A percentile compares a stretch with the other conserved stretches of the same genome.
phyloP scores from a whole-genome alignment of 495 filamentous ascomycete species.

The Collariella sp. region DNA sequence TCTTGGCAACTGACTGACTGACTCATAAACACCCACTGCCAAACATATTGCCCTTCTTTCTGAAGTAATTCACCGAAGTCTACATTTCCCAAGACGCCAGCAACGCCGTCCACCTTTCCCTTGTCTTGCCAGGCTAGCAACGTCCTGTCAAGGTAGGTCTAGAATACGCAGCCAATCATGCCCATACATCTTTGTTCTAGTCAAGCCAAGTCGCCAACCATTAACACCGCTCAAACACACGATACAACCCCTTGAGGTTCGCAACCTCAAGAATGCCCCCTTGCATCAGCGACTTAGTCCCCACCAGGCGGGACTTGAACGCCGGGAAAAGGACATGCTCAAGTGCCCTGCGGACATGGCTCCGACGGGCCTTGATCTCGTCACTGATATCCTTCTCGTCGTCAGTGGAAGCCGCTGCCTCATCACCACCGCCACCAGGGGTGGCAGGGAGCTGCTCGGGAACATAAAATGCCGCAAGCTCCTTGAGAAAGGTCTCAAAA shows the following conservation, averaged over 20 bases:
- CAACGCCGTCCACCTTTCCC: too few relatives aligned
- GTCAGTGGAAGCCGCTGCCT: background rate
- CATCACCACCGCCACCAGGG: slow-evolving; percentile 27
- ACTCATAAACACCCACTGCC: too few relatives aligned
- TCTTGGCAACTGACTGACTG: too few relatives aligned
- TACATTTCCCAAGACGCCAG: too few relatives aligned
- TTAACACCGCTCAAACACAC: slow-evolving; percentile 94
- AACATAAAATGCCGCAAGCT: slow-evolving; percentile 87
- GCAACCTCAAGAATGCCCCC: slow-evolving; percentile 78
- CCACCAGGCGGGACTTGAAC: slow-evolving; percentile 72
- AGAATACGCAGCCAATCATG: background rate
- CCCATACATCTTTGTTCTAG: background rate
- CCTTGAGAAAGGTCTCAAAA: slow-evolving; percentile 74
- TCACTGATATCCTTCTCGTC: slow-evolving; percentile 3
- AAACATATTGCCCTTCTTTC: too few relatives aligned
- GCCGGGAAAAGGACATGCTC: slow-evolving; percentile 75
- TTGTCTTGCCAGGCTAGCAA: too few relatives aligned
- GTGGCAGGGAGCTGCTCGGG: slow-evolving; percentile 69
- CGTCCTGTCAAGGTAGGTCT: too few relatives aligned
- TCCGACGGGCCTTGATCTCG: slow-evolving; percentile 46
- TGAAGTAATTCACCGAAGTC: too few relatives aligned
- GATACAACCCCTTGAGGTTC: slow-evolving; percentile 87
- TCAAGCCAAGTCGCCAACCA: background rate
- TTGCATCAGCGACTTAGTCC: slow-evolving; percentile 67
- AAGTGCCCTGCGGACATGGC: slow-evolving; percentile 51